Conservation (phyloP, 305 asterid genomes). For the Rubia tinctorum region DNA sequence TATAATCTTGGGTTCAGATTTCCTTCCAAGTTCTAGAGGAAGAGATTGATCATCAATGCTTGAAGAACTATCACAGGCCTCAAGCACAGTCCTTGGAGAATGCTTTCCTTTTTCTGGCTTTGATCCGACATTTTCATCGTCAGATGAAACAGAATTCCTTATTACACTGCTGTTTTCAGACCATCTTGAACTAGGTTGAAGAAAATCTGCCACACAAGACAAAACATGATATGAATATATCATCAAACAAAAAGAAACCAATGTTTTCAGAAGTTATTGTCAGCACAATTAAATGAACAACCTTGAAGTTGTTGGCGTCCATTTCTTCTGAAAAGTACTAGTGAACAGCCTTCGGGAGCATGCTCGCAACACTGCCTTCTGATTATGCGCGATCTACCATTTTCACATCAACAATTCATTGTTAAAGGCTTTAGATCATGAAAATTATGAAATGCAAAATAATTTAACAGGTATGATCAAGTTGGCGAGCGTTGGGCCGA, state of each 20-base stretch:
- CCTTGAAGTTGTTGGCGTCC: conserved; percentile 31
- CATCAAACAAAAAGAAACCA: background rate
- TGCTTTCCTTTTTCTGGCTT: conserved; percentile 24
- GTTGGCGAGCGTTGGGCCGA: too few relatives aligned
- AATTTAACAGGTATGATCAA: background rate
- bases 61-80: conserved; percentile 29
- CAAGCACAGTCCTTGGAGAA: conserved; percentile 67
- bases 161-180: conserved; percentile 35
- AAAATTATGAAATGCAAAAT: background rate
- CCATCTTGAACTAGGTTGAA: conserved; percentile 35
- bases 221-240: background rate
- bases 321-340: conserved; percentile 41
- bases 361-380: conserved; percentile 49
- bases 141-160: conserved; percentile 44
- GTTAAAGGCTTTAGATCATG: too few relatives aligned
- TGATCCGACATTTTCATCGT: conserved; percentile 26
- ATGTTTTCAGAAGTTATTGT: background rate
- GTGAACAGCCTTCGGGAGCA: conserved; percentile 59
- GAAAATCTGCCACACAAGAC: conserved; percentile 32
- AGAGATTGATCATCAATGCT: conserved; percentile 41
- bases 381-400: conserved; percentile 35
- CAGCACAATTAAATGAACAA: conserved; percentile 5
- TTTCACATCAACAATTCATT: conserved; percentile 18
- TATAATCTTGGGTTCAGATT: conserved; percentile 22
- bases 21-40: conserved; percentile 13